A percentile compares a stretch with the other conserved stretches of the same genome.
Conservation (phyloP, 805 yeast species). For the Sugiyamaella mastotermitis region DNA sequence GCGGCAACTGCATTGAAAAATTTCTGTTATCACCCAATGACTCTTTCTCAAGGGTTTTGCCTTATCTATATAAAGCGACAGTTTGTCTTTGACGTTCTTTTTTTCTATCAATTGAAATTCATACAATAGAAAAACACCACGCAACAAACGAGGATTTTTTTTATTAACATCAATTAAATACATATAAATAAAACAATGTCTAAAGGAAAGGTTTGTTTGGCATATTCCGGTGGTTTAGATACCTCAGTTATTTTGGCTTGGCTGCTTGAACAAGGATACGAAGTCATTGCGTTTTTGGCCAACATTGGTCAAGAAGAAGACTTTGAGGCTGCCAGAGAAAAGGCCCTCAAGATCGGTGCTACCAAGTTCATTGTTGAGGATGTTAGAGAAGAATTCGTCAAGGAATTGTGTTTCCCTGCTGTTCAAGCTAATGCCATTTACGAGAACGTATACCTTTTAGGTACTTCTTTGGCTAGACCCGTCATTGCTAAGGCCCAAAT, state of each 20-base stretch:
- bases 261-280: constrained; percentile 97
- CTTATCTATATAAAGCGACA: too few relatives aligned
- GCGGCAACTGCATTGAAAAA: too few relatives aligned
- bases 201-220: constrained; percentile 98
- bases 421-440: constrained; percentile 96
- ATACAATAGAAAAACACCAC: too few relatives aligned
- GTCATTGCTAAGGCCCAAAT: constrained; percentile 98
- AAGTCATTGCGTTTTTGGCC: constrained; percentile 97
- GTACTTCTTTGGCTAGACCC: constrained; percentile 98
- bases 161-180: background rate
- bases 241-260: constrained; percentile 97
- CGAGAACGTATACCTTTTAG: constrained; percentile 93
- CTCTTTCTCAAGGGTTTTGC: too few relatives aligned
- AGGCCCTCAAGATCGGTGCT: constrained; percentile 96
- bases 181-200: constrained; percentile 50
- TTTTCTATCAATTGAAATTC: too few relatives aligned
- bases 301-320: constrained; percentile 99
- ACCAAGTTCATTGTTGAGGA: constrained; percentile 91
- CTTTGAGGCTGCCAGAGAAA: constrained; percentile 92
- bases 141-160: too few relatives aligned
- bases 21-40: too few relatives aligned
- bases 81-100: too few relatives aligned
- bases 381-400: constrained; percentile 91
- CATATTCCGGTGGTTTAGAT: constrained; percentile 98
- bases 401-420: constrained; percentile 91